Evolutionary conservation across 805 yeast species (phyloP), one percentile per base, ranked within the genome.

Genomic region (Ogataea minuta): DNA sequence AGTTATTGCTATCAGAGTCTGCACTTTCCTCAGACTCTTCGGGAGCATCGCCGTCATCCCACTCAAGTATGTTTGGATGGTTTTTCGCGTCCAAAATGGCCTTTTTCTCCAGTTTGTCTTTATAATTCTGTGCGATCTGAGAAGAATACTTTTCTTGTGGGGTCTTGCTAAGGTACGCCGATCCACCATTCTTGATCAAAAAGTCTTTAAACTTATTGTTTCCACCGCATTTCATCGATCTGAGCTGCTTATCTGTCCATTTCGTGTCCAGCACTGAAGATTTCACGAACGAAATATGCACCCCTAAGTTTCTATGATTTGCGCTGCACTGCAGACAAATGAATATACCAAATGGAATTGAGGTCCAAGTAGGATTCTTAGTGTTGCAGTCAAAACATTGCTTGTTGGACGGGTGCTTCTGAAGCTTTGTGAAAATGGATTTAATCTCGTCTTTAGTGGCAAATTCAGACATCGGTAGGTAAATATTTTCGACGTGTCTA

Each of bases 331-430:
- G 95, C 45, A 90, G 73, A 69, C 99, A 93, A 43, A 93, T 68
- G 60, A 90, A 76, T 36, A 90, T 85, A 40, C 97, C 99, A 64
- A 87, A 91, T 10, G 98, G 96, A 39, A 91, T 89, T 10, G 98
- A 91, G 3, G 99, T 87, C 99, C 99, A 93, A 0, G 98, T 88
- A 25, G 99, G 98, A 62, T 90, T 90, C 59, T 85, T 88, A 53
- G 90, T 85, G 37, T 84, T 76, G 64, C 99, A 93, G 61, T 93
- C 99, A 66, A 93, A 91, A 66, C 99, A 93, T 38, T 62, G 63
- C 56, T 82, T 82, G 70, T 90, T 90, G 32, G 88, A 84, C 17
- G 79, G 79, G 46, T 74, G 70, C 62, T 81, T 68, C 53, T 77
- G 75, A 51, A 86, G 68, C 59, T 75, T 71, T 36, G 70, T 68